These are phyloP conservation scores for Penicillium olsonii DNA, from an alignment of 2,329 filamentous ascomycete genomes.

Conservation along the genomic window DNA sequence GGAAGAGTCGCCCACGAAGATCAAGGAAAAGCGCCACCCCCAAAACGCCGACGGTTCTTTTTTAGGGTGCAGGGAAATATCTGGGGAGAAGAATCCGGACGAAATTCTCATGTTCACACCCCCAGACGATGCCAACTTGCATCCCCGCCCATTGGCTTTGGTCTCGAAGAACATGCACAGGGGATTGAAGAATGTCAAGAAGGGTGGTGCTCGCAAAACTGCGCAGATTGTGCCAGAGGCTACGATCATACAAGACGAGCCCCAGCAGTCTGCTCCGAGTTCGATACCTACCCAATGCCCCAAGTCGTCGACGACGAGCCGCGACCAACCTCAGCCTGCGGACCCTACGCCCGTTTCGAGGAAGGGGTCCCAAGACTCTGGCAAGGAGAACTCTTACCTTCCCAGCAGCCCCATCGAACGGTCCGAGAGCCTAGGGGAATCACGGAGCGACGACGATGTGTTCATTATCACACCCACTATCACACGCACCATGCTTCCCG, in stretches of 20 bases:
- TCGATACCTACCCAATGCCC: constrained; percentile 37
- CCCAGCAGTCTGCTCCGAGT: constrained; percentile 35
- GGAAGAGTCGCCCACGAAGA: constrained; percentile 31
- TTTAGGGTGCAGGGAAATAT: constrained; percentile 44
- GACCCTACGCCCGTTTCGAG: constrained; percentile 17
- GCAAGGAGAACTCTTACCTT: constrained; percentile 27
- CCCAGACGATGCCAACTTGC: constrained; percentile 26
- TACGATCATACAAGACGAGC: constrained; percentile 28
- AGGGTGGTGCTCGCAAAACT: constrained; percentile 5
- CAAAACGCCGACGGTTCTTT: constrained; percentile 38
- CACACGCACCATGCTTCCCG: constrained; percentile 42
- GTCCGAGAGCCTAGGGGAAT: constrained; percentile 16
- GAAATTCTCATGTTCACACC: constrained; percentile 39
- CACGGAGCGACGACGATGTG: constrained; percentile 32
- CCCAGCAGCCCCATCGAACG: constrained; percentile 13
- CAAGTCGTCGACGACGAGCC: constrained; percentile 33
- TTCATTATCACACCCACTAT: constrained; percentile 45
- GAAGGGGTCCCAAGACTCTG: constrained; percentile 19
- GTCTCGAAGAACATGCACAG: constrained; percentile 26
- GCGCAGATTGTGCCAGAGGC: constrained; percentile 21
- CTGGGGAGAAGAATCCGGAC: constrained; percentile 38
- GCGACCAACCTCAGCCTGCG: constrained; percentile 20
- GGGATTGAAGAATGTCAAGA: constrained; percentile 18
- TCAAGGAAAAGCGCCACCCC: constrained; percentile 21
- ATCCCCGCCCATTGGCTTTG: constrained; percentile 24